These are phyloP conservation scores for Elymus sibiricus DNA, from an alignment of 176 grass and related monocot genomes.

Conservation along the genomic window DNA sequence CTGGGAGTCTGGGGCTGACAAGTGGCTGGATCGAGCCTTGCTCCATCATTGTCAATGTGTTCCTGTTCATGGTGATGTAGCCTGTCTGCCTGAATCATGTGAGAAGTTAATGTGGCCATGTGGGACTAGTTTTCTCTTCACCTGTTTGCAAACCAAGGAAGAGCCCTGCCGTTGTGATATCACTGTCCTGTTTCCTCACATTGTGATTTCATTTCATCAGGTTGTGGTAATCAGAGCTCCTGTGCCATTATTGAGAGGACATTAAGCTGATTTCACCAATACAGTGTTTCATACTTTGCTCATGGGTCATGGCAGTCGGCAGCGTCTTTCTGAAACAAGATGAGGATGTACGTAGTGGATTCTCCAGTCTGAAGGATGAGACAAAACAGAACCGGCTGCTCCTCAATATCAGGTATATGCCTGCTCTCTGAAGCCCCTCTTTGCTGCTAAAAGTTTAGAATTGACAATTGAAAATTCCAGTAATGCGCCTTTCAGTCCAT, in stretches of 20 bases:
- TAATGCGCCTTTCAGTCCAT: not conserved
- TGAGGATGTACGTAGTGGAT: not conserved
- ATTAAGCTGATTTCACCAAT: not conserved
- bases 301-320: not conserved
- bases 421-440: not conserved
- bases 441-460: not conserved
- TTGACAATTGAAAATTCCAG: not conserved
- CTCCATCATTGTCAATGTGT: not conserved
- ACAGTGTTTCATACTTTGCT: not conserved
- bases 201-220: not conserved
- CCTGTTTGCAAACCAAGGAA: not conserved
- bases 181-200: not conserved
- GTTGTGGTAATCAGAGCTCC: not conserved
- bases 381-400: not conserved
- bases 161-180: not conserved
- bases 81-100: conserved; percentile 12
- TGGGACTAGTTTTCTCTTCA: not conserved
- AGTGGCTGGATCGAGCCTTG: not conserved
- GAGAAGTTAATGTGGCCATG: conserved; percentile 11
- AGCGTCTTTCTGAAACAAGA: not conserved
- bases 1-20: not conserved
- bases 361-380: not conserved
- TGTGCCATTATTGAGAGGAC: not conserved
- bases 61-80: conserved; percentile 16
- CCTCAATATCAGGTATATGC: not conserved